Percentiles rank a stretch among this genome's conserved stretches.
Evolutionary conservation across 495 filamentous ascomycete genomes (phyloP).

Genomic region (Penicillium coprophilum): DNA sequence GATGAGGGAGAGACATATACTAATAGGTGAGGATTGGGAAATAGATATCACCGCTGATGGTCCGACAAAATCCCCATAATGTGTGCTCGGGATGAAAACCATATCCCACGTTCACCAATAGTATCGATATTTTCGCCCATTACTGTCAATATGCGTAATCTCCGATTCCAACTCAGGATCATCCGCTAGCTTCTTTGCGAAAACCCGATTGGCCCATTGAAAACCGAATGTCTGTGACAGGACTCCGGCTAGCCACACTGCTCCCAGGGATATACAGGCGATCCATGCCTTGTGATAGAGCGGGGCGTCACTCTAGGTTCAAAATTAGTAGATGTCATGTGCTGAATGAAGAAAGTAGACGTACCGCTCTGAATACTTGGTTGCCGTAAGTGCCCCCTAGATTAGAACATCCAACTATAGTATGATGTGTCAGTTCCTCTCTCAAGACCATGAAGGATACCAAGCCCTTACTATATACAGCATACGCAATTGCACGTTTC

Average conservation of each 20-base stretch:
- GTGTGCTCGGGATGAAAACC: too few relatives aligned
- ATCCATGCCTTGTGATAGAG: neutral
- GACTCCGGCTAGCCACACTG: neutral
- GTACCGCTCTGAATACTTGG: neutral
- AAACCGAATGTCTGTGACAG: neutral
- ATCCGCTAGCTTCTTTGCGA: neutral
- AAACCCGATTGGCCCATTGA: neutral
- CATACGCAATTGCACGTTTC: neutral
- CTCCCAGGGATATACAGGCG: neutral
- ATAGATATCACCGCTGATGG: too few relatives aligned
- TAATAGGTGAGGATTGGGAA: too few relatives aligned
- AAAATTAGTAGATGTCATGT: neutral
- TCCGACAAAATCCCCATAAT: too few relatives aligned
- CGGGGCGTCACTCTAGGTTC: neutral
- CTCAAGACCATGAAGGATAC: neutral
- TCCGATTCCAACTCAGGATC: neutral
- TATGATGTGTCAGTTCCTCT: neutral
- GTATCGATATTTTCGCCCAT: neutral
- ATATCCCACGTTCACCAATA: neutral
- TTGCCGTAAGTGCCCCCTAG: neutral
- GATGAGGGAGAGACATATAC: too few relatives aligned
- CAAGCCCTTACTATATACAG: neutral
- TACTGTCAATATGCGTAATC: neutral
- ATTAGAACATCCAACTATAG: neutral
- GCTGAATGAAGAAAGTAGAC: neutral